These are phyloP conservation scores for Heimioporus retisporus DNA, from an alignment of 1,284 basidiomycete genomes.

Conservation along the genomic window DNA sequence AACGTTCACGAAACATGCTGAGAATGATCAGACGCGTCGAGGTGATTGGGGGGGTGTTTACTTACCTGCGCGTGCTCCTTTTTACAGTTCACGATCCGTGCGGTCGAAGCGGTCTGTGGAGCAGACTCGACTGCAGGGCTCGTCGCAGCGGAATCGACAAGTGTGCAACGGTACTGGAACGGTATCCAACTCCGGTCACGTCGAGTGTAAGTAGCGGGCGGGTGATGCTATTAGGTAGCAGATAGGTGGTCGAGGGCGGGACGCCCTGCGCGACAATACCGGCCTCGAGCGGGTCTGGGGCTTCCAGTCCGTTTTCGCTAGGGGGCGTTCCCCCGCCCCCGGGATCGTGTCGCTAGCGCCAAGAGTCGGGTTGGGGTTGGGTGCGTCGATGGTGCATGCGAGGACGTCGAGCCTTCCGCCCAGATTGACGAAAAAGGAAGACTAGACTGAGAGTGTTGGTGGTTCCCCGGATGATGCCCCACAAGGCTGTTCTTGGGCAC, in stretches of 20 bases:
- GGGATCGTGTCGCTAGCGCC: too few species aligned
- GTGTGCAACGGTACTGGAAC: conserved; percentile 60
- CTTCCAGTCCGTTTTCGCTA: too few species aligned
- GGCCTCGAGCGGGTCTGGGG: conserved; percentile 19
- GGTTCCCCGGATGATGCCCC: conserved; percentile 7
- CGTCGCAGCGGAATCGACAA: conserved; percentile 71
- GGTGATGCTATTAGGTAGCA: conserved; percentile 51
- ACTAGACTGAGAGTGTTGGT: conserved; percentile 47
- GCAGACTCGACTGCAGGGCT: conserved; percentile 65
- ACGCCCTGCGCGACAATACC: conserved; percentile 46
- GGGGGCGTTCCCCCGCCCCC: too few species aligned
- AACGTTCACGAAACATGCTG: too few species aligned
- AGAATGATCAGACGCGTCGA: too few species aligned
- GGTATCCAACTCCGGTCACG: conserved; percentile 58
- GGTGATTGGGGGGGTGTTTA: too few species aligned
- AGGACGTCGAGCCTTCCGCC: conserved; percentile 14
- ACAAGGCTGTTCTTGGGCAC: conserved; percentile 66
- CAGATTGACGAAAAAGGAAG: conserved; percentile 53
- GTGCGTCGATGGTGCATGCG: too few species aligned
- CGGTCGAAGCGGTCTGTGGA: conserved; percentile 45
- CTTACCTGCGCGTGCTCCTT: too few species aligned
- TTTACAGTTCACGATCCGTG: too few species aligned
- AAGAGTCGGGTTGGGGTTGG: too few species aligned
- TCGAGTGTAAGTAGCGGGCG: conserved; percentile 23
- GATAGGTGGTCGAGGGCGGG: conserved; percentile 56